Evolutionary conservation across 2,329 filamentous ascomycete species (phyloP), one percentile per base, ranked within the genome.

Genomic region (Aspergillus latus): DNA sequence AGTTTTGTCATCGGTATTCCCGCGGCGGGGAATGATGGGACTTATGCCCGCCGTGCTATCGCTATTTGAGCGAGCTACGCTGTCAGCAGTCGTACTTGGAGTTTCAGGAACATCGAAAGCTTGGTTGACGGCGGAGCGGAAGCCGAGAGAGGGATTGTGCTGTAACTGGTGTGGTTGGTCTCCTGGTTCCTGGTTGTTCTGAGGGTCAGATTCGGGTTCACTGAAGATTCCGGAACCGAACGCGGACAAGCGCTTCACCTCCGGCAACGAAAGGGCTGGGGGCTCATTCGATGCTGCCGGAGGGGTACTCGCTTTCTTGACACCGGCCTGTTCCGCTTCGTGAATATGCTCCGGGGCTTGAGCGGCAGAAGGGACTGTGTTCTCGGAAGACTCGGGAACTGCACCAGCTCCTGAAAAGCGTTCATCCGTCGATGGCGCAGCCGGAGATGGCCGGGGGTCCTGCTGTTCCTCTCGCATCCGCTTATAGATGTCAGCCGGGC

Each of bases 401-500:
- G 42, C 36, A 34, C 32, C 34, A 50, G 13, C 39, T 57, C 43
- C 49, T 29, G 16, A 43, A 40, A 43, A 8, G 26, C 11, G 52
- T 26, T 52, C 54, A 10, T 13, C 47, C 9, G 50, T 4, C n/a
- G 55, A 30, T 7, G 46, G 11, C 15, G 15, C 28, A 46, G 4
- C 28, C 34, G 50, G 49, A 32, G n/a, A 10, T 29, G 79, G 78
- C 37, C 80, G 75, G 62, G 30, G 50, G 13, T 16, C 40, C 83
- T 80, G 62, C 76, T 79, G 80, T 62, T 89, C 88, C 62, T 90
- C 87, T 51, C 84, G 84, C 70, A 88, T 80, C 5, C 88, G 84
- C 66, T 83, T 87, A 70, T 93, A 92, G 42, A 92, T 87, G 62
- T 95, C 90, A 10, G 88, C 83, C 1, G 90, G 89, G 37, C 88